Evolutionary conservation across 2,329 filamentous ascomycete species (phyloP).

Genomic region (Sporothrix curviconia): DNA sequence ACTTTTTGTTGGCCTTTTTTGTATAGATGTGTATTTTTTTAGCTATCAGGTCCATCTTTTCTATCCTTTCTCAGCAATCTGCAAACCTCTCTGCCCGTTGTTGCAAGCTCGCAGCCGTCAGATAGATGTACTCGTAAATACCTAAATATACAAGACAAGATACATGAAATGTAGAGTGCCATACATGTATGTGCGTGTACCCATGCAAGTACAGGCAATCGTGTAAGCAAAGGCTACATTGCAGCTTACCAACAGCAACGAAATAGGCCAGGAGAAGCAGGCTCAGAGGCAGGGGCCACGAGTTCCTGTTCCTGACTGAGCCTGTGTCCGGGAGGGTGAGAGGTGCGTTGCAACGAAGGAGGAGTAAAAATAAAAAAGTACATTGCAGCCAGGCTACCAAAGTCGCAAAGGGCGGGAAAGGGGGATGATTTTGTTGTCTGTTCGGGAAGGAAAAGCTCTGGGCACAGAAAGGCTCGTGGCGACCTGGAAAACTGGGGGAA

Average conservation of each 20-base stretch:
- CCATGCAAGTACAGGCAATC: not conserved
- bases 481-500: not conserved
- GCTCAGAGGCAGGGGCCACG: constrained; percentile 5
- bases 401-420: not conserved
- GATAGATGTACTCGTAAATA: too few species aligned
- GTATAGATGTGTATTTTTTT: too few species aligned
- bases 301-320: not conserved
- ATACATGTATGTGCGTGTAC: not conserved
- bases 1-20: too few species aligned
- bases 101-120: too few species aligned
- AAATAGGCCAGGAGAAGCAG: not conserved
- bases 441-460: not conserved
- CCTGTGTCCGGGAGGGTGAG: too few species aligned
- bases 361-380: not conserved
- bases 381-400: too few species aligned
- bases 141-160: not conserved
- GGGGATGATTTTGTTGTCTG: not conserved
- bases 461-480: constrained; percentile 5
- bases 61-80: too few species aligned
- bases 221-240: constrained; percentile 8
- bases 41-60: too few species aligned
- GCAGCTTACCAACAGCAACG: not conserved
- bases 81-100: too few species aligned
- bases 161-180: too few species aligned
- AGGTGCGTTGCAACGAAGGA: not conserved